phyloP scores from a whole-genome alignment of 1,284 basidiomycete species.

The Microbotryum scabiosae region DNA sequence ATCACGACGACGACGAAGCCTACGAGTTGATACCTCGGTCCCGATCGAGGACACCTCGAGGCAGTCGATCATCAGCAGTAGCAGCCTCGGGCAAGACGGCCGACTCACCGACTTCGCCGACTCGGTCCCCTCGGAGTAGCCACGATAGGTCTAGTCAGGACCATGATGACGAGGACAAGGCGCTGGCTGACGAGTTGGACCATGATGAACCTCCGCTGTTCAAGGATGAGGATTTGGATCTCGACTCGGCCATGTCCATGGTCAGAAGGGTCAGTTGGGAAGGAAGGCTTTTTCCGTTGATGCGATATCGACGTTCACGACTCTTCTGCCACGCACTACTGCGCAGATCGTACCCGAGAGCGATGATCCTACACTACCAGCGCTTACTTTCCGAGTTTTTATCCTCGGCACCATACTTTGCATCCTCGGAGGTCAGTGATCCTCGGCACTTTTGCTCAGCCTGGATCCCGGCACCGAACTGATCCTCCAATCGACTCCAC shows the following conservation, averaged over 20 bases:
- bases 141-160: no score
- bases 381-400: conserved; percentile 47
- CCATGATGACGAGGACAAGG: background rate
- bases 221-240: background rate
- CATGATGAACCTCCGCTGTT: background rate
- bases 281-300: background rate
- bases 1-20: no score
- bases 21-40: no score
- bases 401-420: conserved; percentile 49
- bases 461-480: conserved; percentile 2
- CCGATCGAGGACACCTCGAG: no score
- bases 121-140: no score
- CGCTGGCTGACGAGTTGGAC: background rate
- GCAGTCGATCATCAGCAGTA: no score
- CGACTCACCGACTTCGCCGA: no score
- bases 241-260: conserved; percentile 8
- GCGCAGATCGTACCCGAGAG: conserved; percentile 45
- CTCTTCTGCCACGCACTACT: background rate
- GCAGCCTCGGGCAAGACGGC: no score
- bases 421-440: conserved; percentile 46
- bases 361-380: conserved; percentile 48
- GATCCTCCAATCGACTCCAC: background rate
- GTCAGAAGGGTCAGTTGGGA: conserved; percentile 10
- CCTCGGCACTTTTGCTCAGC: conserved; percentile 13
- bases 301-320: background rate